A percentile compares a stretch with the other conserved stretches of the same genome.
Evolutionary conservation across 352 stramenopile genomes (phyloP).

Genomic region (Phytophthora rubi): DNA sequence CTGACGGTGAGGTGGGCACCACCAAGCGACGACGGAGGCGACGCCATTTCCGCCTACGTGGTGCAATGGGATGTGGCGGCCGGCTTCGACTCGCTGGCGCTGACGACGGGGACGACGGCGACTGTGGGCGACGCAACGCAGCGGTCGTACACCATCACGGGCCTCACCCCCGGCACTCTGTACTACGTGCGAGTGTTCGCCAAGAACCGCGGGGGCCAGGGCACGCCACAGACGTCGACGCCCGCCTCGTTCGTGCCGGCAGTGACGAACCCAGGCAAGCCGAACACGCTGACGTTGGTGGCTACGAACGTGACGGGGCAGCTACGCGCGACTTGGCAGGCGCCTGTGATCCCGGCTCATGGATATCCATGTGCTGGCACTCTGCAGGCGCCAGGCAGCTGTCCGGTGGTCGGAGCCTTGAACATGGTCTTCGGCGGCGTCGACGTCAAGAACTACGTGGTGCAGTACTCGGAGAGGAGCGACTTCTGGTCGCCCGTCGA

Average conservation of each 20-base stretch:
- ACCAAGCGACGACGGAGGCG: slow-evolving; percentile 89
- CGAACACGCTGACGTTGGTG: slow-evolving; percentile 51
- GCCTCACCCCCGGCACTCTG: slow-evolving; percentile 77
- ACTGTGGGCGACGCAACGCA: slow-evolving; percentile 64
- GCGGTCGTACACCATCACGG: slow-evolving; percentile 79
- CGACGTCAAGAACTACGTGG: slow-evolving; percentile 90
- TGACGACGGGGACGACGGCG: slow-evolving; percentile 61
- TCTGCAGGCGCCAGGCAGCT: slow-evolving; percentile 55
- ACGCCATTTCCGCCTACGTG: slow-evolving; percentile 88
- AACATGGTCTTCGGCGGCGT: slow-evolving; percentile 93
- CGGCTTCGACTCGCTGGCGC: slow-evolving; percentile 86
- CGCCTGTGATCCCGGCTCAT: slow-evolving; percentile 66
- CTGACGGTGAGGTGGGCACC: slow-evolving; percentile 89
- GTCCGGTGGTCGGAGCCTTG: slow-evolving; percentile 63
- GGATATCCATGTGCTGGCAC: slow-evolving; percentile 75
- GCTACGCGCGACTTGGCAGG: slow-evolving; percentile 71
- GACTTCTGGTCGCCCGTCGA: slow-evolving; percentile 82
- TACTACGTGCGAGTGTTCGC: slow-evolving; percentile 67
- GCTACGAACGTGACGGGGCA: slow-evolving; percentile 39
- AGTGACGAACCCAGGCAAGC: slow-evolving; percentile 72
- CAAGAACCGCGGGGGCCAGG: slow-evolving; percentile 55
- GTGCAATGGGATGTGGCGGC: slow-evolving; percentile 93
- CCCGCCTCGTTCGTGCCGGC: slow-evolving; percentile 57
- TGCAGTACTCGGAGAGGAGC: slow-evolving; percentile 88
- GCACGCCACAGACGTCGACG: slow-evolving; percentile 60